phyloP scores from a whole-genome alignment of 805 yeast genomes.

The Wickerhamomyces ciferrii region DNA sequence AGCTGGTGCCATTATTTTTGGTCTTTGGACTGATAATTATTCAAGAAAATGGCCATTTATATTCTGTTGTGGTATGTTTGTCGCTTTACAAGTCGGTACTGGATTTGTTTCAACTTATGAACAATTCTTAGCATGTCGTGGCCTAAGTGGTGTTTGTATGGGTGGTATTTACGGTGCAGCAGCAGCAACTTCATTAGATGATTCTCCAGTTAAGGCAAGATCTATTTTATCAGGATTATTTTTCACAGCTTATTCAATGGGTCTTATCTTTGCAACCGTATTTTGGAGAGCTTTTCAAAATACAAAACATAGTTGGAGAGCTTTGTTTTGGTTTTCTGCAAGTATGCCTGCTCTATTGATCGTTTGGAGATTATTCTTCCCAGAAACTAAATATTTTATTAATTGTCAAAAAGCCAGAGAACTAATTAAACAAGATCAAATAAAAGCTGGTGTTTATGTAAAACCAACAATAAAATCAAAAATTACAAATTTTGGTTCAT shows the following conservation, averaged over 20 bases:
- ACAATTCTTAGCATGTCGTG: slow-evolving; percentile 59
- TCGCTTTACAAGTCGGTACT: slow-evolving; percentile 57
- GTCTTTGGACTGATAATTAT: slow-evolving; percentile 53
- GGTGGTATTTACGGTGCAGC: slow-evolving; percentile 44
- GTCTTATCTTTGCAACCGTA: slow-evolving; percentile 57
- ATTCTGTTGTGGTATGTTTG: slow-evolving; percentile 43
- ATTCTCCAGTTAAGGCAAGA: slow-evolving; percentile 55
- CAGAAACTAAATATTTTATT: slow-evolving; percentile 53
- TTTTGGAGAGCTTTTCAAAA: slow-evolving; percentile 58
- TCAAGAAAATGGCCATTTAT: slow-evolving; percentile 71
- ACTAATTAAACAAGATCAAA: slow-evolving; percentile 21
- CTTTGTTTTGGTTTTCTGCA: slow-evolving; percentile 69
- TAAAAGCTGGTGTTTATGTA: slow-evolving; percentile 23
- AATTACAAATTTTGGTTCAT: slow-evolving; percentile 23
- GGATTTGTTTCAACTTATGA: slow-evolving; percentile 52
- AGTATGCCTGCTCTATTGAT: slow-evolving; percentile 57
- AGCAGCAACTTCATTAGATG: slow-evolving; percentile 48
- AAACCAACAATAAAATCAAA: slow-evolving; percentile 19
- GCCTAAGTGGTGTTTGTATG: slow-evolving; percentile 54
- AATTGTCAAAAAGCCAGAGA: slow-evolving; percentile 24
- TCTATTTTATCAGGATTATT: slow-evolving; percentile 59
- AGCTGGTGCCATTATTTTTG: slow-evolving; percentile 66
- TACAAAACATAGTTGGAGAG: slow-evolving; percentile 54
- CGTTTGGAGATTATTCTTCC: slow-evolving; percentile 49
- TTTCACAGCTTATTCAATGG: slow-evolving; percentile 57